Evolutionary conservation across 352 stramenopile genomes (phyloP), one percentile per base, ranked within the genome.

Genomic region (Phytophthora megakarya): DNA sequence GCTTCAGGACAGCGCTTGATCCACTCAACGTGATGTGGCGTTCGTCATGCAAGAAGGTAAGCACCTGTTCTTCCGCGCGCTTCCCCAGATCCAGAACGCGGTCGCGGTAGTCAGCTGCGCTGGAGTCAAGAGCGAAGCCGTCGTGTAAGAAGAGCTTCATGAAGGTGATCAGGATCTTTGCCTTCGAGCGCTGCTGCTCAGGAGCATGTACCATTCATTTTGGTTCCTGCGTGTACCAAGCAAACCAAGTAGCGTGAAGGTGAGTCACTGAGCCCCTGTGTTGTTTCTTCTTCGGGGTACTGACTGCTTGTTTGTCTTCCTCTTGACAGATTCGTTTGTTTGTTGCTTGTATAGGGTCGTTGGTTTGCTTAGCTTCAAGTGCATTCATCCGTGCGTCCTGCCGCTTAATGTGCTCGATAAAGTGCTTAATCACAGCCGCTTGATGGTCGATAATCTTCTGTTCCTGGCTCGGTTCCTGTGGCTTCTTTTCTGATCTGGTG

Each of bases 111-210:
- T 39, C 18, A 8, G 23, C 1, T 10, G 38, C 38, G 3, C 15
- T n/a, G 11, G 30, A 9, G 15, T 60, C 48, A 0, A 65, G 46
- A 5, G 12, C 8, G 32, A 65, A 65, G 13, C 40, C 47, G 4
- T 61, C 54, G 3, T 25, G 12, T 2, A 65, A 16, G 30, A 65
- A 57, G 3, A 65, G 47, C 49, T 61, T 61, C 62, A 70, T 53
- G 47, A 58, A 65, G 12, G 48, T 54, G 1, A 65, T 35, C 0
- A 65, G 23, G 32, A 51, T 3, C 21, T 57, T 65, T 1, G 48
- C 13, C 5, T 70, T 42, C 2, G 59, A 67, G 12, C 48, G 40
- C 50, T 53, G 43, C n/a, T 53, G 53, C 40, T 70, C 61, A 0
- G 18, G 6, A 1, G 19, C 46, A 7, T 35, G 26, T 33, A 35